Base-by-base conservation (phyloP, 176 grass and related monocot species). In the Oropetium thomaeum region DNA sequence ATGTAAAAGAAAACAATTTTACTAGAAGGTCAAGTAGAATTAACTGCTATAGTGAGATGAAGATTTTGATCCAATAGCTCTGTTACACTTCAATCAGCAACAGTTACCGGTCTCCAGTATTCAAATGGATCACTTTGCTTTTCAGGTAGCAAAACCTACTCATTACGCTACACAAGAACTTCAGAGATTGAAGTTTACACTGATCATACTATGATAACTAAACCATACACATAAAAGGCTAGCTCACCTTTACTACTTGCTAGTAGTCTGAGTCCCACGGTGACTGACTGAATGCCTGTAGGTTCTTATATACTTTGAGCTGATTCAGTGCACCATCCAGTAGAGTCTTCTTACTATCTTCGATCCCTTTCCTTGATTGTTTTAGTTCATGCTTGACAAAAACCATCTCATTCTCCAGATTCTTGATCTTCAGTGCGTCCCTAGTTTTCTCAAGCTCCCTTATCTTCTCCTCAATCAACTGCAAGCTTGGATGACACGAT, bases 291-390 rank as follows among this genome's bases (percentile, higher is more conserved):
- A 81, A 40, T 72, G 49, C 51, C 55, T 87, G 48, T 52, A 82
- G 49, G 58, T 83, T 79, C 42, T 73, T 66, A 32, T 73, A 73
- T 9, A 74, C 68, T 28, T 53, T 45, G 32, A 87, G 60, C 67
- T 87, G 85, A 77, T 60, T 63, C 53, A 75, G 8, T 32, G 80
- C 69, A 27, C 86, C 62, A 20, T 79, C 69, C 29, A 88, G 34
- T 22, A 87, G 27, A 25, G 15, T 27, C n/a, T 88, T 62, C 69
- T 88, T 88, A 16, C 61, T 79, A 10, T 44, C 42, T 10, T 67
- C 35, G 27, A 88, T 55, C 43, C 53, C 69, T 26, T 68, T 32
- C 54, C 43, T 55, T 51, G 74, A 83, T 15, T 83, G 62, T 74
- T 31, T 72, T 20, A 87, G 69, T 42, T 87, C 61, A 54, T 5